phyloP scores from a whole-genome alignment of 2,329 filamentous ascomycete species.

The Talaromyces sp. region DNA sequence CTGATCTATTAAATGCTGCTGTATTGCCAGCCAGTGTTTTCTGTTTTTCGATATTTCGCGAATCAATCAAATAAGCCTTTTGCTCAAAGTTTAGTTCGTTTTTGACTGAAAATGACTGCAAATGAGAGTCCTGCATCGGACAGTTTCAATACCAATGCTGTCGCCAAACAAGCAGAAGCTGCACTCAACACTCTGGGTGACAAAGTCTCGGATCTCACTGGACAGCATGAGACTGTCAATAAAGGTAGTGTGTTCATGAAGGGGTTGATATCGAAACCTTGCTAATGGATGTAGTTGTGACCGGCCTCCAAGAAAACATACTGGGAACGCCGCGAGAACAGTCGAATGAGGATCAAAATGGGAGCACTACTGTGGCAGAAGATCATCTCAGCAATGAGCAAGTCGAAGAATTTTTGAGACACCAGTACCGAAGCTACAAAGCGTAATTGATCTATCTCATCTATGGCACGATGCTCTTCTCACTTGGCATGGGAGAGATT shows the following conservation, averaged over 20 bases:
- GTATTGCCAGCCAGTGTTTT: not conserved
- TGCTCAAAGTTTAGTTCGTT: not conserved
- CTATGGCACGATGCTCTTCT: not conserved
- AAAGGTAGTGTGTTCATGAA: not conserved
- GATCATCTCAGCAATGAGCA: constrained; percentile 1
- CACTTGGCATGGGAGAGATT: not conserved
- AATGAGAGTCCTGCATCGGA: not conserved
- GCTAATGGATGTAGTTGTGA: not conserved
- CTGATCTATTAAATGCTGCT: not conserved
- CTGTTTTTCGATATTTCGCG: not conserved
- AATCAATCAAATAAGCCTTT: not conserved
- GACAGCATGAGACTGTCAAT: not conserved
- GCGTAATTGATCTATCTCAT: not conserved
- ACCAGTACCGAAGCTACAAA: constrained; percentile 8
- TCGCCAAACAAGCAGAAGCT: constrained; percentile 1
- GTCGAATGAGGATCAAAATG: too few relatives aligned
- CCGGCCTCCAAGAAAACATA: constrained; percentile 1
- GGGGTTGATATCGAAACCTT: not conserved
- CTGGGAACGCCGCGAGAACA: not conserved
- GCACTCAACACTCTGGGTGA: constrained; percentile 2
- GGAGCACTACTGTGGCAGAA: not conserved
- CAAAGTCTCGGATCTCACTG: constrained; percentile 1
- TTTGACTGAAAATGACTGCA: not conserved
- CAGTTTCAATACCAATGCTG: not conserved
- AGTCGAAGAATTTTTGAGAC: constrained; percentile 10